Conservation (phyloP, 495 filamentous ascomycete species). For the Neurospora terricola region DNA sequence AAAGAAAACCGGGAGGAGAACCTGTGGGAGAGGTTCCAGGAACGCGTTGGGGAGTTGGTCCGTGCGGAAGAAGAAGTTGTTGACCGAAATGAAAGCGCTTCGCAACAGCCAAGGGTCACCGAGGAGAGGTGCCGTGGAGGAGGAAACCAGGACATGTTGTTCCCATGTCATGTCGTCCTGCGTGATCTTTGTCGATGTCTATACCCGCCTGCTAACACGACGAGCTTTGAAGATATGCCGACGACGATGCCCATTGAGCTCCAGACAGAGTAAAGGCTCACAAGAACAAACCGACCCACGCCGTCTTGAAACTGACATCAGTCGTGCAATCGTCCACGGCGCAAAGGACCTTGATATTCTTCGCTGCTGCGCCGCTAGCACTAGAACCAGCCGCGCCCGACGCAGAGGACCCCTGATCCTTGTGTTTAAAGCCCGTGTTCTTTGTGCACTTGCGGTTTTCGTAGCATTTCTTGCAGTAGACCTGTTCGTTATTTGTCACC, state of each 20-base stretch:
- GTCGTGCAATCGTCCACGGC: conserved; percentile 33
- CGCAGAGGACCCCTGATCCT: background rate
- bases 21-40: background rate
- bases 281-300: background rate
- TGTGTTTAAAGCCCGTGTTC: conserved; percentile 10
- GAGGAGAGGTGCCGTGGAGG: background rate
- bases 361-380: conserved; percentile 8
- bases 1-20: background rate
- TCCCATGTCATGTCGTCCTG: background rate
- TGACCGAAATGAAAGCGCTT: background rate
- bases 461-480: conserved; percentile 37
- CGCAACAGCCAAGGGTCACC: background rate
- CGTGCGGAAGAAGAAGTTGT: no score
- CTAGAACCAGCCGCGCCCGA: background rate
- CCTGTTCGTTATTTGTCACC: conserved; percentile 14
- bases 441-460: conserved; percentile 24
- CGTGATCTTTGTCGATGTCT: background rate
- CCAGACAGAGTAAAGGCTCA: background rate
- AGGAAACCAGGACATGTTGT: background rate
- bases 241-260: background rate
- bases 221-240: background rate
- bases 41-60: no score
- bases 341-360: conserved; percentile 20
- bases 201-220: background rate
- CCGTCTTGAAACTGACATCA: conserved; percentile 15